Evolutionary conservation across 345 rosid species (phyloP).

Genomic region (Cochlearia excelsa): DNA sequence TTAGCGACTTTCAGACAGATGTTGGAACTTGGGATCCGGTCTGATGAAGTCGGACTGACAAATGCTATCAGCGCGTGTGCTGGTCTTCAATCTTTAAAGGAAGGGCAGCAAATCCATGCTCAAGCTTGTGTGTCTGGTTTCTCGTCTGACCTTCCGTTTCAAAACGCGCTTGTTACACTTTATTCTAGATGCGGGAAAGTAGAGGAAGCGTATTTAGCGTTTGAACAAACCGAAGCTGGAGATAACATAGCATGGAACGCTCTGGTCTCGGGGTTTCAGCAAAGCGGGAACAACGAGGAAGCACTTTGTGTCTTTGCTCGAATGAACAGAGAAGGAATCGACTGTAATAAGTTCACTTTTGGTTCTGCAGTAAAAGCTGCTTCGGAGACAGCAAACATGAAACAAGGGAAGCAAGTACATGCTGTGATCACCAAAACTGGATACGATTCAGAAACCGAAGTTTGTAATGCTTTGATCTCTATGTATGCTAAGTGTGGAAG

Average conservation of each 20-base stretch:
- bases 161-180: conserved; percentile 76
- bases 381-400: conserved; percentile 68
- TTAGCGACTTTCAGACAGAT: conserved; percentile 62
- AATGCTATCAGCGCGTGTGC: conserved; percentile 92
- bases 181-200: conserved; percentile 72
- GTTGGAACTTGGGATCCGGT: conserved; percentile 54
- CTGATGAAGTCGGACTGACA: conserved; percentile 73
- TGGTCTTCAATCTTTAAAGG: conserved; percentile 66
- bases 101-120: conserved; percentile 77
- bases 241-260: conserved; percentile 89
- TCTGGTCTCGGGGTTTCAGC: conserved; percentile 72
- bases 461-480: conserved; percentile 71
- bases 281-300: conserved; percentile 68
- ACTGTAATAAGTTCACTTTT: conserved; percentile 59
- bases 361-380: conserved; percentile 86
- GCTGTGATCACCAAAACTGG: conserved; percentile 63
- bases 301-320: conserved; percentile 62
- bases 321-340: conserved; percentile 53
- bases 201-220: conserved; percentile 64
- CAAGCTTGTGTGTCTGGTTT: conserved; percentile 68
- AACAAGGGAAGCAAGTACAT: conserved; percentile 79
- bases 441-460: conserved; percentile 63
- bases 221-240: conserved; percentile 56
- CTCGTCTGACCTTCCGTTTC: conserved; percentile 57
- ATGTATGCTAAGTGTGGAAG: conserved; percentile 81